These are phyloP conservation scores for Ogataea ramenticola DNA, from an alignment of 805 yeast genomes.

Conservation along the genomic window DNA sequence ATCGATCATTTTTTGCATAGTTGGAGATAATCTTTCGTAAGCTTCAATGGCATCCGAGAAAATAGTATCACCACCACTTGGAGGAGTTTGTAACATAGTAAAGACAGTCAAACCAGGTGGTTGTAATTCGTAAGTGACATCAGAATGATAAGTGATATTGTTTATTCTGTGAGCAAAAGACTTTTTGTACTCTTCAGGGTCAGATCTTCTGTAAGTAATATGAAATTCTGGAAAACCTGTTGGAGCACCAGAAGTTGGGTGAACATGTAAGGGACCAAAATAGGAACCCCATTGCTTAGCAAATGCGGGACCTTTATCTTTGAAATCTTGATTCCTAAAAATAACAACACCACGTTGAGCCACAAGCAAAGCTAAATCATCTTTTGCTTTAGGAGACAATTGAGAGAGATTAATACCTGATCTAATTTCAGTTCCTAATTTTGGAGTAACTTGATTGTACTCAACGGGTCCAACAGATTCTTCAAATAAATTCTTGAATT, in stretches of 20 bases:
- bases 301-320: conserved; percentile 40
- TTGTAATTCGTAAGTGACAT: conserved; percentile 62
- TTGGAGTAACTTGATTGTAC: conserved; percentile 47
- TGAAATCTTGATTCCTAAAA: conserved; percentile 56
- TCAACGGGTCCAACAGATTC: conserved; percentile 15
- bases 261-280: conserved; percentile 61
- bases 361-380: conserved; percentile 56
- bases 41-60: conserved; percentile 70
- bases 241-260: conserved; percentile 66
- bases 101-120: conserved; percentile 65
- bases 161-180: conserved; percentile 25
- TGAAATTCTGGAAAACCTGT: conserved; percentile 48
- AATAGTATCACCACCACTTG: conserved; percentile 73
- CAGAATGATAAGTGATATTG: conserved; percentile 55
- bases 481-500: conserved; percentile 37
- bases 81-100: conserved; percentile 47
- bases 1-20: conserved; percentile 47
- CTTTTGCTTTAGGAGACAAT: conserved; percentile 43
- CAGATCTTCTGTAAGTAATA: conserved; percentile 42
- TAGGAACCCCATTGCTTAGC: conserved; percentile 42
- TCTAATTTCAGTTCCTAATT: conserved; percentile 54
- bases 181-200: conserved; percentile 26
- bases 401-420: conserved; percentile 45
- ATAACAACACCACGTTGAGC: conserved; percentile 62
- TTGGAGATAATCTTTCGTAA: conserved; percentile 62